phyloP scores from a whole-genome alignment of 1,284 basidiomycete genomes.

The Peniophora sp. region DNA sequence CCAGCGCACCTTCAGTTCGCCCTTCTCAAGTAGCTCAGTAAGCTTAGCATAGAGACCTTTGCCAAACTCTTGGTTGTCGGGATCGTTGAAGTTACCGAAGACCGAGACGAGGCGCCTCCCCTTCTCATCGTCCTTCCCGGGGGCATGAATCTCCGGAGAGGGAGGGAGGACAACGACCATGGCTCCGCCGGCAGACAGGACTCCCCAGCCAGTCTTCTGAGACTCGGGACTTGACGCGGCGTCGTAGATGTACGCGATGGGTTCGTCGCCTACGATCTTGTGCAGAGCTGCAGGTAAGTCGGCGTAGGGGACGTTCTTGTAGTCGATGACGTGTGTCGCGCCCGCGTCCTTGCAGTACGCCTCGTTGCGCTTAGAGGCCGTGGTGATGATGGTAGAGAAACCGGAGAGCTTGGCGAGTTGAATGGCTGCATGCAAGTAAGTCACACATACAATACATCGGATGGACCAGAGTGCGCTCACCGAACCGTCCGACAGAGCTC shows the following conservation, averaged over 20 bases:
- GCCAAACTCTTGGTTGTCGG: conserved; percentile 28
- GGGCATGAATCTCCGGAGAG: conserved; percentile 4
- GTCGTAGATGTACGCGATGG: conserved; percentile 18
- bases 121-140: conserved; percentile 6
- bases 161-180: conserved; percentile 11
- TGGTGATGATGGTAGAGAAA: conserved; percentile 25
- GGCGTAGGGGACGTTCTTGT: conserved; percentile 8
- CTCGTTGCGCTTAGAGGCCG: conserved; percentile 23
- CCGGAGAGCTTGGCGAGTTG: conserved; percentile 18
- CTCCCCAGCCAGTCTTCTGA: conserved; percentile 13
- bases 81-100: conserved; percentile 23
- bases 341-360: conserved; percentile 23
- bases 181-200: conserved; percentile 12
- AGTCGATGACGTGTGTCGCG: conserved; percentile 26
- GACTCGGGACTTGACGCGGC: conserved; percentile 16
- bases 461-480: conserved; percentile 9
- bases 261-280: conserved; percentile 3
- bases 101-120: conserved; percentile 8
- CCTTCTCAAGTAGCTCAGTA: conserved; percentile 5
- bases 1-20: conserved; percentile 8
- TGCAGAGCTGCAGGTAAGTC: background rate
- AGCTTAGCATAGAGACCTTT: conserved; percentile 5
- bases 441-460: background rate
- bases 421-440: conserved; percentile 2
- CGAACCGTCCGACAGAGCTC: conserved; percentile 29